Conservation (phyloP, 495 filamentous ascomycete species). For the Saxophila tyrrhenica region DNA sequence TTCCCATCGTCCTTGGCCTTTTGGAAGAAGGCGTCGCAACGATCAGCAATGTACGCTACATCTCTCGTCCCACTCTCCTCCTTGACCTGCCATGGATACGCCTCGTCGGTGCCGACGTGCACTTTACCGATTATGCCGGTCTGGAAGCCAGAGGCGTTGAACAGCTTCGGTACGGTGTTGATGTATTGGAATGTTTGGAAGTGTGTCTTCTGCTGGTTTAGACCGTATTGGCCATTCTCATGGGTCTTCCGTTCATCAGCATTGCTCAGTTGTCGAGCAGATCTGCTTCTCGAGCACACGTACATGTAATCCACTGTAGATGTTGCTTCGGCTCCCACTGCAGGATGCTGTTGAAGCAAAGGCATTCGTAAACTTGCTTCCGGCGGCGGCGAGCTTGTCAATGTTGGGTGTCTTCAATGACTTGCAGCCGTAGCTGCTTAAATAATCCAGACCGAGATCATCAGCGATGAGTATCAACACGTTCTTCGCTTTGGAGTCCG, state of each 20-base stretch:
- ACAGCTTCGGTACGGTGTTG: slow-evolving; percentile 30
- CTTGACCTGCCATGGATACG: slow-evolving; percentile 34
- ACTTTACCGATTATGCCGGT: slow-evolving; percentile 39
- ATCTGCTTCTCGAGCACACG: too few species aligned
- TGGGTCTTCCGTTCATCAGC: too few species aligned
- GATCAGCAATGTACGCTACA: slow-evolving; percentile 29
- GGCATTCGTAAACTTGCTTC: slow-evolving; percentile 30
- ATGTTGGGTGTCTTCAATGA: slow-evolving; percentile 31
- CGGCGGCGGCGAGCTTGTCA: slow-evolving; percentile 29
- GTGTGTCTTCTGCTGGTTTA: slow-evolving; percentile 24
- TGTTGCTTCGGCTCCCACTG: slow-evolving; percentile 34
- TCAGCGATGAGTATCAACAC: slow-evolving; percentile 35
- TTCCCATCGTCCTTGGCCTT: slow-evolving; percentile 19
- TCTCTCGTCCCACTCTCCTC: slow-evolving; percentile 32
- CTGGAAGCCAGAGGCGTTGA: slow-evolving; percentile 29
- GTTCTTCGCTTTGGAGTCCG: slow-evolving; percentile 21
- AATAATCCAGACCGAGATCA: slow-evolving; percentile 28
- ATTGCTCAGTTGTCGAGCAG: too few species aligned
- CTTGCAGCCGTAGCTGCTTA: slow-evolving; percentile 32
- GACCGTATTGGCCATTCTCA: slow-evolving; percentile 38
- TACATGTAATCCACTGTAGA: slow-evolving; percentile 39
- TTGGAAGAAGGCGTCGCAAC: slow-evolving; percentile 29
- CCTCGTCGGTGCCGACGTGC: slow-evolving; percentile 33
- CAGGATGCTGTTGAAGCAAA: slow-evolving; percentile 39
- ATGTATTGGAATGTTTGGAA: slow-evolving; percentile 36